Percentiles rank a stretch among this genome's conserved stretches.
Conservation (phyloP, 1,284 basidiomycete species). For the Puccinia polysora region DNA sequence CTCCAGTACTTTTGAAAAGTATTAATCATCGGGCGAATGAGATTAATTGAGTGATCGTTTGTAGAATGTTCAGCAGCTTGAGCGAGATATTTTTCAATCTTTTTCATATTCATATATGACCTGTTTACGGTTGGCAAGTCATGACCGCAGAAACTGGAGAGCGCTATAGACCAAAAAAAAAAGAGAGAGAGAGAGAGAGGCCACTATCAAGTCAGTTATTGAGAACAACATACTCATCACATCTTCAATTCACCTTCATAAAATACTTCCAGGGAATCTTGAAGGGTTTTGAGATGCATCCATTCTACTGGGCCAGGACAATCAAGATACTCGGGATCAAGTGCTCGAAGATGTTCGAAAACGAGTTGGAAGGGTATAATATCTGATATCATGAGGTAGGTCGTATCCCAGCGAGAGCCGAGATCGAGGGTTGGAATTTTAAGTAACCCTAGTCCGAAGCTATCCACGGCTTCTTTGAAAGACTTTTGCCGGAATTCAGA, state of each 20-base stretch:
- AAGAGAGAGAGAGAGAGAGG: background rate
- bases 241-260: background rate
- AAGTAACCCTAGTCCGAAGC: background rate
- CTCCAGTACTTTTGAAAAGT: slow-evolving; percentile 5
- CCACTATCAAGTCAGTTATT: background rate
- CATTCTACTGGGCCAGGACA: slow-evolving; percentile 2
- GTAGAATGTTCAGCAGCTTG: slow-evolving; percentile 13
- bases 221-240: background rate
- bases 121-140: background rate
- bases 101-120: slow-evolving; percentile 18
- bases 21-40: slow-evolving; percentile 2
- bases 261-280: slow-evolving; percentile 8
- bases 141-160: background rate
- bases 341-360: background rate
- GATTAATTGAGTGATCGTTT: slow-evolving; percentile 16
- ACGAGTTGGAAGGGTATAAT: background rate
- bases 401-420: background rate
- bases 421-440: slow-evolving; percentile 1
- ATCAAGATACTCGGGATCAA: background rate
- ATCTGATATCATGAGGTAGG: slow-evolving; percentile 9
- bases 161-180: background rate
- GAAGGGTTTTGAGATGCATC: background rate
- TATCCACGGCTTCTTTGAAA: background rate
- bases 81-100: slow-evolving; percentile 8
- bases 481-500: background rate